These are phyloP conservation scores for Orbilia blumenaviensis DNA, from an alignment of 2,329 filamentous ascomycete species.

Conservation along the genomic window DNA sequence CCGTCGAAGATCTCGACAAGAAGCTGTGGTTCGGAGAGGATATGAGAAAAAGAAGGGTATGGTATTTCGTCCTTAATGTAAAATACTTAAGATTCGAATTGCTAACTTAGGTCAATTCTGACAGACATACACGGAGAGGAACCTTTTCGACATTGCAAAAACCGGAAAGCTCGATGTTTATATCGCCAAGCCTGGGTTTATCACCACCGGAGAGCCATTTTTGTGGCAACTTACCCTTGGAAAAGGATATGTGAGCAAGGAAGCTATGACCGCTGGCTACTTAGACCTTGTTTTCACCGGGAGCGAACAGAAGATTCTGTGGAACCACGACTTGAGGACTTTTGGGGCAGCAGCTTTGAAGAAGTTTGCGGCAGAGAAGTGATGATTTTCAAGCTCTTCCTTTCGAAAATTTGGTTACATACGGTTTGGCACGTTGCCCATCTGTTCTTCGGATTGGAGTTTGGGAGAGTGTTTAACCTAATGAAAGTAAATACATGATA, in stretches of 20 bases:
- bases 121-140: constrained; percentile 33
- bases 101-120: background rate
- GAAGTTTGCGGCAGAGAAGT: constrained; percentile 25
- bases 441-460: too few relatives aligned
- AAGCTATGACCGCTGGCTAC: constrained; percentile 27
- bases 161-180: constrained; percentile 10
- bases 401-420: background rate
- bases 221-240: background rate
- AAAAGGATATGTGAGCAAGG: constrained; percentile 4
- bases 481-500: too few relatives aligned
- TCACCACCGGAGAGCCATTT: constrained; percentile 25
- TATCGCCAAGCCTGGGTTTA: constrained; percentile 31
- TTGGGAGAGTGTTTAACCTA: too few relatives aligned
- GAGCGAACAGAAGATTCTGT: constrained; percentile 4
- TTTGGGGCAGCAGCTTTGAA: constrained; percentile 14
- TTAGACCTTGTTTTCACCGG: constrained; percentile 31
- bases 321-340: constrained; percentile 19
- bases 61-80: background rate
- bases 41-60: constrained; percentile 27
- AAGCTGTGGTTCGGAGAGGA: constrained; percentile 37
- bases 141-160: constrained; percentile 24
- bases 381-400: background rate
- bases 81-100: background rate
- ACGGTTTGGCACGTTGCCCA: too few relatives aligned
- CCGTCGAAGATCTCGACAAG: constrained; percentile 5